Percentiles rank a stretch among this genome's conserved stretches.
phyloP scores from a whole-genome alignment of 306 rosid genomes.

The Quercus agrifolia region DNA sequence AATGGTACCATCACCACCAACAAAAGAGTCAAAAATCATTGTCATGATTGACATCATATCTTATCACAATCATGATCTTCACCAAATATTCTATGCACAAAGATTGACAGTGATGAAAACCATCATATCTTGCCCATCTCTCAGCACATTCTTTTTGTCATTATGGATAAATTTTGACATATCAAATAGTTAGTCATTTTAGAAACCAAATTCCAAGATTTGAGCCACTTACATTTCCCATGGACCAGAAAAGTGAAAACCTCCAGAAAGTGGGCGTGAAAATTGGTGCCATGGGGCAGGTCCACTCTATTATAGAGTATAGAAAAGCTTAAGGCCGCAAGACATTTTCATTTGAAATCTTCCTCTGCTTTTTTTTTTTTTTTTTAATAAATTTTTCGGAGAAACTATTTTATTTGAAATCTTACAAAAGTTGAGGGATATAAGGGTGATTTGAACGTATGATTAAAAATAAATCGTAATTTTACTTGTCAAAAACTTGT shows the following conservation, averaged over 20 bases:
- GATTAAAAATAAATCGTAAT: no score
- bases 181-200: neutral
- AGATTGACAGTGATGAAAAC: conserved; percentile 6
- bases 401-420: no score
- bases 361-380: no score
- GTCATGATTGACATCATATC: neutral
- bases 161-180: neutral
- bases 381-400: no score
- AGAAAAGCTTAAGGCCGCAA: no score
- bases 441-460: no score
- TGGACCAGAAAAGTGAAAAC: neutral
- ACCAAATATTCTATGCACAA: neutral
- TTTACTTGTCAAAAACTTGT: no score
- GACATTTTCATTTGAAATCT: no score
- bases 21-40: neutral
- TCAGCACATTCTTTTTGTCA: neutral
- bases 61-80: neutral
- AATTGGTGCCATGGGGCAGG: neutral
- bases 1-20: neutral
- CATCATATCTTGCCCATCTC: neutral
- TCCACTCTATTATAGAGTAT: no score
- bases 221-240: neutral
- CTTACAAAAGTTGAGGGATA: no score
- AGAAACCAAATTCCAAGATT: neutral
- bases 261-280: neutral